These are phyloP conservation scores for Akebia trifoliata DNA, from an alignment of 164 flowering plant genomes.

Conservation along the genomic window DNA sequence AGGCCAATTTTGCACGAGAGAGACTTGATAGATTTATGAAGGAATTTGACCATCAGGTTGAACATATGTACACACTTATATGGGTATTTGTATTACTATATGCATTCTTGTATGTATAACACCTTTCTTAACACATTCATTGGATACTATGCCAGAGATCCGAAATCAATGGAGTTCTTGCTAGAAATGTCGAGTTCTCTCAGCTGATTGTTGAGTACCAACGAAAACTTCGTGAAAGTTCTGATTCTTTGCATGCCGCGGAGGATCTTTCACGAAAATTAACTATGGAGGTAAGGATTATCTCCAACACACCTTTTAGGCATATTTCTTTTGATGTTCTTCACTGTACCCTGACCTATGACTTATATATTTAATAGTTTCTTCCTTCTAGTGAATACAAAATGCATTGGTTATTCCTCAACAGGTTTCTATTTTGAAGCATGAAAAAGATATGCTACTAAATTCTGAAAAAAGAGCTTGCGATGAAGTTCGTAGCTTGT, in stretches of 20 bases:
- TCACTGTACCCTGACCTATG: too few relatives aligned
- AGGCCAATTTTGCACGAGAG: conserved; percentile 57
- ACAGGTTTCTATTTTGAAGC: conserved; percentile 67
- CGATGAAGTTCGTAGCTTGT: conserved; percentile 75
- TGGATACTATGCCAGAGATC: conserved; percentile 39
- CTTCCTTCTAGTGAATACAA: background rate
- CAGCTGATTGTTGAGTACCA: conserved; percentile 79
- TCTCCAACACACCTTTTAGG: background rate
- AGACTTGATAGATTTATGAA: conserved; percentile 54
- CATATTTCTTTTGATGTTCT: background rate
- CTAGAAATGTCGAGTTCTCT: conserved; percentile 85
- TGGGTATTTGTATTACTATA: background rate
- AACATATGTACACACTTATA: background rate
- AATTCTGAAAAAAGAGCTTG: conserved; percentile 81
- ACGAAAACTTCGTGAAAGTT: conserved; percentile 63
- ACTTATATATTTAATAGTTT: too few relatives aligned
- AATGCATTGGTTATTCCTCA: background rate
- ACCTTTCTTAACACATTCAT: too few relatives aligned
- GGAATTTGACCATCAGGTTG: conserved; percentile 69
- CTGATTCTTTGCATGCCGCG: conserved; percentile 52
- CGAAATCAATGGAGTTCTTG: conserved; percentile 51
- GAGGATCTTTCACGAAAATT: conserved; percentile 74
- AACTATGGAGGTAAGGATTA: conserved; percentile 60
- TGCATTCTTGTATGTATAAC: too few relatives aligned
- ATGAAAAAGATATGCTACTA: conserved; percentile 66